Evolutionary conservation across 352 stramenopile species (phyloP).

Genomic region (Hyaloperonospora brassicae): DNA sequence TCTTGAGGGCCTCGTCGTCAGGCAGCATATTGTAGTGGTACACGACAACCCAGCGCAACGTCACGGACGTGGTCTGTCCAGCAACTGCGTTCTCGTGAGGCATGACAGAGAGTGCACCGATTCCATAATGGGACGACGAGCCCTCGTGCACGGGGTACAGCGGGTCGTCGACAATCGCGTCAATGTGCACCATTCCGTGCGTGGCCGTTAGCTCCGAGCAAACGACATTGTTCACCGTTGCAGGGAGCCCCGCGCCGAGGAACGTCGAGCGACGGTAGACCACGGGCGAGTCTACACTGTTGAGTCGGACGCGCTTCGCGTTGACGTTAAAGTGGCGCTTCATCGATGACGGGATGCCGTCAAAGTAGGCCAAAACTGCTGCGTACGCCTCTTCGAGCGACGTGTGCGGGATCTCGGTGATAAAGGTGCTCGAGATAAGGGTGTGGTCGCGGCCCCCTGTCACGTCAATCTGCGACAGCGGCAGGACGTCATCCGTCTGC

Average conservation of each 20-base stretch:
- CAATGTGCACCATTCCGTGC: slow-evolving; percentile 28
- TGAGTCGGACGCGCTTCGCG: slow-evolving; percentile 13
- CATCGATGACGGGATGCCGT: slow-evolving; percentile 22
- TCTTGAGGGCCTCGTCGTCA: slow-evolving; percentile 15
- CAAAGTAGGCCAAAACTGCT: slow-evolving; percentile 19
- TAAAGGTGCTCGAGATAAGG: too few relatives aligned
- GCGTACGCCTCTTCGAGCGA: too few relatives aligned
- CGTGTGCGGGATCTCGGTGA: too few relatives aligned
- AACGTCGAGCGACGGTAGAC: slow-evolving; percentile 27
- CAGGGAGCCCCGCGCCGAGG: slow-evolving; percentile 6
- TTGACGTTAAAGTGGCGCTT: slow-evolving; percentile 28
- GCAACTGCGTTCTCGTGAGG: slow-evolving; percentile 17
- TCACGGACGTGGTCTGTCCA: slow-evolving; percentile 12
- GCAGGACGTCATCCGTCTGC: too few relatives aligned
- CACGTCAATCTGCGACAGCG: too few relatives aligned
- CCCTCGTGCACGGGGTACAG: slow-evolving; percentile 14
- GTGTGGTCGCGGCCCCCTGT: too few relatives aligned
- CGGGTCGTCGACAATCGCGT: slow-evolving; percentile 25
- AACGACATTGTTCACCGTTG: slow-evolving; percentile 24
- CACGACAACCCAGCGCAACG: slow-evolving; percentile 21
- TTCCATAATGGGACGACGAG: slow-evolving; percentile 17
- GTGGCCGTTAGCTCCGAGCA: slow-evolving; percentile 20
- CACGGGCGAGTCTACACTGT: slow-evolving; percentile 11
- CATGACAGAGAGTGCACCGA: slow-evolving; percentile 22
- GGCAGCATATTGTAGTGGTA: slow-evolving; percentile 31